phyloP scores from a whole-genome alignment of 108 stramenopile genomes.

The Bacterosira constricta region DNA sequence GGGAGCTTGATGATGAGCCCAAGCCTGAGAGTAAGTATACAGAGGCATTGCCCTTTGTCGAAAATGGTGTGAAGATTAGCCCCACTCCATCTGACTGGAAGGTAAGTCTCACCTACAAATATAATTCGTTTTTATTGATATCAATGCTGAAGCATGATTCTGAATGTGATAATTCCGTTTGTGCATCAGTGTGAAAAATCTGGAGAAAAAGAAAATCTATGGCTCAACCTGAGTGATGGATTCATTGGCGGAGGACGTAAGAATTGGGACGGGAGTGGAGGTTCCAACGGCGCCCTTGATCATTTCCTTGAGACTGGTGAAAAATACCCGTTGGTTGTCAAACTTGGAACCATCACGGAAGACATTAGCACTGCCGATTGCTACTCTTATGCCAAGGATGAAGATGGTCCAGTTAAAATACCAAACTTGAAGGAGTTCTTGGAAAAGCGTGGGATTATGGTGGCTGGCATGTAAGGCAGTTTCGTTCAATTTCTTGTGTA shows the following conservation, averaged over 20 bases:
- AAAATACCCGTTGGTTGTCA: slow-evolving; percentile 95
- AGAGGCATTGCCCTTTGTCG: slow-evolving; percentile 68
- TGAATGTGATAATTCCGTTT: background rate
- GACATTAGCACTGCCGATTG: slow-evolving; percentile 93
- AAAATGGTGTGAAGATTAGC: slow-evolving; percentile 76
- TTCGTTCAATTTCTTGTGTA: background rate
- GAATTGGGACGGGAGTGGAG: slow-evolving; percentile 98
- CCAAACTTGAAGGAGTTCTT: slow-evolving; percentile 94
- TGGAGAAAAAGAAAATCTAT: slow-evolving; percentile 90
- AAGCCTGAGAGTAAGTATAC: slow-evolving; percentile 77
- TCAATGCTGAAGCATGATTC: too few species aligned
- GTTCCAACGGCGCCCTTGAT: slow-evolving; percentile 94
- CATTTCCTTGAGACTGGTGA: slow-evolving; percentile 92
- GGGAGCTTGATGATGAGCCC: slow-evolving; percentile 80
- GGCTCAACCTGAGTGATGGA: slow-evolving; percentile 97
- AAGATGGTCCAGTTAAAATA: slow-evolving; percentile 96
- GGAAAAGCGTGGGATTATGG: slow-evolving; percentile 88
- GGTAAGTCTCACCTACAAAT: background rate
- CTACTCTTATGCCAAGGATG: slow-evolving; percentile 96
- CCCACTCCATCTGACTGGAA: slow-evolving; percentile 77
- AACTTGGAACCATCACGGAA: slow-evolving; percentile 97
- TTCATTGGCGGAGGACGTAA: slow-evolving; percentile 97
- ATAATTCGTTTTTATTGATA: background rate
- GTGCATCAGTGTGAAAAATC: slow-evolving; percentile 59
- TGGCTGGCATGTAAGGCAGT: slow-evolving; percentile 57